A percentile compares a stretch with the other conserved stretches of the same genome.
These are phyloP conservation scores for Physcia stellaris DNA, from an alignment of 495 filamentous ascomycete species.

Conservation along the genomic window DNA sequence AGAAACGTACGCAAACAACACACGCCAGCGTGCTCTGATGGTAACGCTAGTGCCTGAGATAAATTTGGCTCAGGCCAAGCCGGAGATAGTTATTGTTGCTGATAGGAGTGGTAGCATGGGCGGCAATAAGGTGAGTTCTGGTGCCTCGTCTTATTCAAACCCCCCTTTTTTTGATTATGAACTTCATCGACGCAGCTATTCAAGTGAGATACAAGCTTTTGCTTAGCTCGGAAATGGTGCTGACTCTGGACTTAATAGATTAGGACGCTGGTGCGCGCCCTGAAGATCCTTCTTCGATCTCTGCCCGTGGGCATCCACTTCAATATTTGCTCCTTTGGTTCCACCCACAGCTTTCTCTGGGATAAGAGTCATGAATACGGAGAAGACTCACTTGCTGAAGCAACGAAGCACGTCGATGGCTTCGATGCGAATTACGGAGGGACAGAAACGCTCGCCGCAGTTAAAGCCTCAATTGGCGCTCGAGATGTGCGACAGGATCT, in stretches of 20 bases:
- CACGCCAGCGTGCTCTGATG: slow-evolving; percentile 51
- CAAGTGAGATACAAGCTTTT: too few relatives aligned
- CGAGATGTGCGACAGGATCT: slow-evolving; percentile 37
- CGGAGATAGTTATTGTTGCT: slow-evolving; percentile 58
- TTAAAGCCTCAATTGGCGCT: slow-evolving; percentile 36
- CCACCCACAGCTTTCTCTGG: slow-evolving; percentile 41
- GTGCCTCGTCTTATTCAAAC: too few relatives aligned
- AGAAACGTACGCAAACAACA: slow-evolving; percentile 45
- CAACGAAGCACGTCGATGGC: slow-evolving; percentile 31
- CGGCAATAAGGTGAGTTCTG: slow-evolving; percentile 24
- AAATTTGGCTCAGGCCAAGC: slow-evolving; percentile 32
- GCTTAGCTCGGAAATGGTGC: too few relatives aligned
- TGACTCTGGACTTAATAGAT: too few relatives aligned
- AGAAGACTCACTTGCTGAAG: slow-evolving; percentile 32
- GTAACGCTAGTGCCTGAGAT: slow-evolving; percentile 54
- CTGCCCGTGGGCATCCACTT: slow-evolving; percentile 54
- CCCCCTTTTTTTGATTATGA: too few relatives aligned
- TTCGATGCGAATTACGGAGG: slow-evolving; percentile 47
- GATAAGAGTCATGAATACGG: slow-evolving; percentile 39
- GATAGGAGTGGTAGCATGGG: slow-evolving; percentile 58
- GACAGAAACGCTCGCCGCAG: slow-evolving; percentile 47
- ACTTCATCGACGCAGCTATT: too few relatives aligned
- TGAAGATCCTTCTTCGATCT: slow-evolving; percentile 57
- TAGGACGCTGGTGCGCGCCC: slow-evolving; percentile 36
- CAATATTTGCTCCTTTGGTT: slow-evolving; percentile 64